These are phyloP conservation scores for Salix exigua DNA, from an alignment of 345 rosid species.

Conservation along the genomic window DNA sequence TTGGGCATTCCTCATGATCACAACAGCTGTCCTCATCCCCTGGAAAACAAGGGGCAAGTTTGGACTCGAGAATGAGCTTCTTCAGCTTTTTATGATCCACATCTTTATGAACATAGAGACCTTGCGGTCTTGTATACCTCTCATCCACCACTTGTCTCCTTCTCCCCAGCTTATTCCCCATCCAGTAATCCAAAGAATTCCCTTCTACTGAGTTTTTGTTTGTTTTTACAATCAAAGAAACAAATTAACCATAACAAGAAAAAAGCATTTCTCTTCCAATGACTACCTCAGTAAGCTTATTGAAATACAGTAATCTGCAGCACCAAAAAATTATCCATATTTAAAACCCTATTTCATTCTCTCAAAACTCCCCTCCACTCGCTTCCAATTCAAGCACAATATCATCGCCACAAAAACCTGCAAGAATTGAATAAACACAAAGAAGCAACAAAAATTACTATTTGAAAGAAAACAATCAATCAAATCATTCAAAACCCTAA, in stretches of 20 bases:
- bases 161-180: conserved; percentile 97
- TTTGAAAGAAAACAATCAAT: not conserved
- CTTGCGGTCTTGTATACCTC: conserved; percentile 86
- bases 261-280: not conserved
- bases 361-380: not conserved
- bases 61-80: conserved; percentile 88
- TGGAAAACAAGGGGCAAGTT: conserved; percentile 97
- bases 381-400: not conserved
- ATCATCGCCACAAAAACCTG: not conserved
- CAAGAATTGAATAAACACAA: not conserved
- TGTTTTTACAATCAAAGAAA: not conserved
- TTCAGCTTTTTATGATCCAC: conserved; percentile 92
- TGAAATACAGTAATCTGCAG: not conserved
- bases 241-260: not conserved
- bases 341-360: not conserved
- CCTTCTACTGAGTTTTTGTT: not conserved
- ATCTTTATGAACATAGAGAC: conserved; percentile 80
- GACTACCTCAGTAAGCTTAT: not conserved
- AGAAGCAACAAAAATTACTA: not conserved
- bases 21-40: conserved; percentile 73
- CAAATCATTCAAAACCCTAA: not conserved
- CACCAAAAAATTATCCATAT: not conserved
- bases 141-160: conserved; percentile 88
- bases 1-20: conserved; percentile 95
- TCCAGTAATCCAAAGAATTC: conserved; percentile 21